phyloP scores from a whole-genome alignment of 1,284 basidiomycete genomes.

The Cryptococcus sp. region DNA sequence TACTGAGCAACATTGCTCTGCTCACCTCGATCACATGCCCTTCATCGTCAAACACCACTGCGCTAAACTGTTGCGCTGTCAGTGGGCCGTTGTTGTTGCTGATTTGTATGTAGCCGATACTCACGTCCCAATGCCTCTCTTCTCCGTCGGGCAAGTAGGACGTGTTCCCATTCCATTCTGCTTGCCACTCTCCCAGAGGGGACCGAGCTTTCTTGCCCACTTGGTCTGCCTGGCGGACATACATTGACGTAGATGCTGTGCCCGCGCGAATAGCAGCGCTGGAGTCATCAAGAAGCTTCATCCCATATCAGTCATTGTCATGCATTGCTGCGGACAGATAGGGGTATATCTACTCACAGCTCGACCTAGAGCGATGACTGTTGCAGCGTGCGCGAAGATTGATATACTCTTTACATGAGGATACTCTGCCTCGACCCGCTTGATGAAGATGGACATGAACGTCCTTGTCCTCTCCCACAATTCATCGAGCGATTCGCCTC shows the following conservation, averaged over 20 bases:
- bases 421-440: neutral
- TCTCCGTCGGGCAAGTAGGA: neutral
- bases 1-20: no score
- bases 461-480: neutral
- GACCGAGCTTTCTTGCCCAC: neutral
- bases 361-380: neutral
- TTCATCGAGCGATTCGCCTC: neutral
- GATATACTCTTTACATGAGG: neutral
- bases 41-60: no score
- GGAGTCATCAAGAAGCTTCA: no score
- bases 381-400: neutral
- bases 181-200: neutral
- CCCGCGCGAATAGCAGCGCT: no score
- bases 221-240: neutral
- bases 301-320: no score
- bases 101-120: neutral
- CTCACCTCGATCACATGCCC: no score
- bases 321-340: no score
- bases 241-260: no score
- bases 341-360: neutral
- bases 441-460: constrained; percentile 1
- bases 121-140: neutral
- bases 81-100: no score
- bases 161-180: neutral
- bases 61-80: no score